These are phyloP conservation scores for Acacia acuminata DNA, from an alignment of 306 rosid genomes.

Conservation along the genomic window DNA sequence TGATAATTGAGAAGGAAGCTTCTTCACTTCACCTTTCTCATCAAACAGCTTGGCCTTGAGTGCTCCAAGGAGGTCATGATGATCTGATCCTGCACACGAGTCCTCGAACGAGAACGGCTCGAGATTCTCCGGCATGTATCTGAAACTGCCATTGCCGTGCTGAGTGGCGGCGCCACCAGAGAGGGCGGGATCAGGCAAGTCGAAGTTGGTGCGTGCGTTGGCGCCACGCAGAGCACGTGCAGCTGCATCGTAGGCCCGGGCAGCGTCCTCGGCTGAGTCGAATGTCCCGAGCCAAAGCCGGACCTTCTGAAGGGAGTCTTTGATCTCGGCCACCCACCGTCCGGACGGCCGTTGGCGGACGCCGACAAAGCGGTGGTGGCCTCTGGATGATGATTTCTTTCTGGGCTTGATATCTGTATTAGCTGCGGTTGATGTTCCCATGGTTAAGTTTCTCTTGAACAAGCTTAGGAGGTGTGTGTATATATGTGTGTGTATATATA, in stretches of 20 bases:
- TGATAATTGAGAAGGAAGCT: slow-evolving; percentile 1
- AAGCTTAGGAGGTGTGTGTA: neutral
- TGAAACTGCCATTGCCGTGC: neutral
- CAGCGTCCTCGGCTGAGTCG: slow-evolving; percentile 49
- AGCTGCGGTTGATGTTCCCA: slow-evolving; percentile 13
- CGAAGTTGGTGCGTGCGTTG: slow-evolving; percentile 58
- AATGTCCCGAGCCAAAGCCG: slow-evolving; percentile 61
- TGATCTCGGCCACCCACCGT: slow-evolving; percentile 68
- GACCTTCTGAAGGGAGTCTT: slow-evolving; percentile 55
- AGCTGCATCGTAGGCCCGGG: slow-evolving; percentile 46
- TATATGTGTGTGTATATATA: neutral
- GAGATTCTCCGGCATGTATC: neutral
- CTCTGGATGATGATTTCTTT: slow-evolving; percentile 42
- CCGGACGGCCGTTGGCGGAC: slow-evolving; percentile 59
- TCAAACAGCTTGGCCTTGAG: slow-evolving; percentile 46
- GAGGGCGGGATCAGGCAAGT: slow-evolving; percentile 12
- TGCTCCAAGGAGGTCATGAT: slow-evolving; percentile 39
- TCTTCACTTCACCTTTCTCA: slow-evolving; percentile 16
- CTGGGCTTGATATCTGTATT: neutral
- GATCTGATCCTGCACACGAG: neutral
- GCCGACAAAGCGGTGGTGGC: slow-evolving; percentile 49
- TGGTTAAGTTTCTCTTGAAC: neutral
- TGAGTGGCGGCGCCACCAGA: neutral
- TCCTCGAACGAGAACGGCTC: slow-evolving; percentile 55
- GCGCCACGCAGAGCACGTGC: slow-evolving; percentile 48